A percentile compares a stretch with the other conserved stretches of the same genome.
Evolutionary conservation across 345 rosid genomes (phyloP).

Genomic region (Euphorbia pulcherrima): DNA sequence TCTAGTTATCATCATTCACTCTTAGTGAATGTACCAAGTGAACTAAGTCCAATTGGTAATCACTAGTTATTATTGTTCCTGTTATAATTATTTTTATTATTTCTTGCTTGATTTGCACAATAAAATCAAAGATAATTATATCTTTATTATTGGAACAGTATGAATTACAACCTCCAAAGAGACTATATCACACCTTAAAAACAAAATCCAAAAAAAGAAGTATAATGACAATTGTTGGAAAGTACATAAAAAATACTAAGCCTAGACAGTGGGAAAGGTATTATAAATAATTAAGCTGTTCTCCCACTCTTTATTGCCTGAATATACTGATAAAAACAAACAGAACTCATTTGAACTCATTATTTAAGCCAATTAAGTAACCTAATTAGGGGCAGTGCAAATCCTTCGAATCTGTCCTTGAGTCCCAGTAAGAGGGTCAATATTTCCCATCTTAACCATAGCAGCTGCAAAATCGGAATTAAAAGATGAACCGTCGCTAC

Average conservation of each 20-base stretch:
- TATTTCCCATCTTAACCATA: background rate
- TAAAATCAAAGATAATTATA: too few species aligned
- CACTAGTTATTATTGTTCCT: too few species aligned
- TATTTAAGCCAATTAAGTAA: too few species aligned
- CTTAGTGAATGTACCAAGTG: too few species aligned
- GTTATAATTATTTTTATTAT: too few species aligned
- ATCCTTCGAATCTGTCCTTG: background rate
- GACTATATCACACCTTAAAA: background rate
- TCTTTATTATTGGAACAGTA: background rate
- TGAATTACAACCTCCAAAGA: background rate
- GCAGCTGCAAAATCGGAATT: slow-evolving; percentile 6
- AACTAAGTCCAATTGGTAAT: too few species aligned
- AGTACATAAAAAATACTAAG: slow-evolving; percentile 1
- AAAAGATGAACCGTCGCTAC: background rate
- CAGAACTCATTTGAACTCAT: too few species aligned
- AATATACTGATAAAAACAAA: too few species aligned
- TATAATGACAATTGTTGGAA: background rate
- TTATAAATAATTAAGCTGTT: background rate
- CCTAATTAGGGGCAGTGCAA: background rate
- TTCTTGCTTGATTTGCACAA: too few species aligned
- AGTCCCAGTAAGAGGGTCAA: background rate
- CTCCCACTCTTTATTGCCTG: background rate
- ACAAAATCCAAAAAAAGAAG: background rate
- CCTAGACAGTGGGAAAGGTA: background rate
- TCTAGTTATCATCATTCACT: too few species aligned